These are phyloP conservation scores for Clathrus columnatus DNA, from an alignment of 768 basidiomycete genomes.

Conservation along the genomic window DNA sequence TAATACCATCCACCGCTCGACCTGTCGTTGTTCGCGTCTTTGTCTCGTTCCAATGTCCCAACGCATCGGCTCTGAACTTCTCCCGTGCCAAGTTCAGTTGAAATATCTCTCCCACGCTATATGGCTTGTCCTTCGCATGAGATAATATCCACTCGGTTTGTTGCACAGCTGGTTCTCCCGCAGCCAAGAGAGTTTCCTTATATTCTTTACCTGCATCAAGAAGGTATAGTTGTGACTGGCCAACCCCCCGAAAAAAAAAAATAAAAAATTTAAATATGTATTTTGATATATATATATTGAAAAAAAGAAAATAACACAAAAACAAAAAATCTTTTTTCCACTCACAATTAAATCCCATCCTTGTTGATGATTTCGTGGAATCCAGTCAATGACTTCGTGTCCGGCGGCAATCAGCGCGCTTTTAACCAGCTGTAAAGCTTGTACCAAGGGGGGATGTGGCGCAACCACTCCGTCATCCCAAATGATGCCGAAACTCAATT, in stretches of 20 bases:
- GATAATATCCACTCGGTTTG: slow-evolving; percentile 36
- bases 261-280: slow-evolving; percentile 12
- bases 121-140: slow-evolving; percentile 30
- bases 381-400: slow-evolving; percentile 44
- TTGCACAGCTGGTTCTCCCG: slow-evolving; percentile 30
- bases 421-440: slow-evolving; percentile 32
- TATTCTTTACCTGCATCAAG: slow-evolving; percentile 43
- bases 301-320: too few relatives aligned
- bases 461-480: slow-evolving; percentile 43
- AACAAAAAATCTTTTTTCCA: too few relatives aligned
- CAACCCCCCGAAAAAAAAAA: neutral
- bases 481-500: slow-evolving; percentile 37
- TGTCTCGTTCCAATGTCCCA: slow-evolving; percentile 39
- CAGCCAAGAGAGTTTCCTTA: slow-evolving; percentile 24
- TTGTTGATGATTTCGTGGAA: slow-evolving; percentile 33
- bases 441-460: slow-evolving; percentile 40
- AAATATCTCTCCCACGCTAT: slow-evolving; percentile 35
- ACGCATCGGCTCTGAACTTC: slow-evolving; percentile 29
- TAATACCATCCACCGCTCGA: slow-evolving; percentile 38
- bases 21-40: slow-evolving; percentile 29
- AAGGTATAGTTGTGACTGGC: slow-evolving; percentile 38
- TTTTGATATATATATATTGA: too few relatives aligned
- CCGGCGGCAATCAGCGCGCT: slow-evolving; percentile 34
- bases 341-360: slow-evolving; percentile 43
- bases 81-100: slow-evolving; percentile 37